These are phyloP conservation scores for Colletotrichum tamarilloi DNA, from an alignment of 2,329 filamentous ascomycete genomes.

Conservation along the genomic window DNA sequence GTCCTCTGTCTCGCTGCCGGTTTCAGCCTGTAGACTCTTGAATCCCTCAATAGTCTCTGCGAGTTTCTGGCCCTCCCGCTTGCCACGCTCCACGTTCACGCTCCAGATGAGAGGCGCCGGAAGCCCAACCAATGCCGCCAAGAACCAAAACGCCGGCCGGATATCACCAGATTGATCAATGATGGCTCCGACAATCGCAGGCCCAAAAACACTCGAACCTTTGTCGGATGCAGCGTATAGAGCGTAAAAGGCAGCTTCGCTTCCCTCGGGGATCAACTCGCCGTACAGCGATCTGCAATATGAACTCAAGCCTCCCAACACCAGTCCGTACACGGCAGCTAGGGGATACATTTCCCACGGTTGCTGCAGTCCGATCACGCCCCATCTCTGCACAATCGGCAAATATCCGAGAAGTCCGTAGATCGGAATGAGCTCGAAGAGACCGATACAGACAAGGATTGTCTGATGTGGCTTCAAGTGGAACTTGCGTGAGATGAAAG, in stretches of 20 bases:
- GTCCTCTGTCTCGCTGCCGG: conserved; percentile 41
- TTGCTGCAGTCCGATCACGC: conserved; percentile 87
- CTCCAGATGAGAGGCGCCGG: conserved; percentile 87
- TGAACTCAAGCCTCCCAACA: conserved; percentile 90
- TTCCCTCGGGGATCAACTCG: conserved; percentile 92
- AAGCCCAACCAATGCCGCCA: conserved; percentile 84
- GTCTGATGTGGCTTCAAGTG: conserved; percentile 84
- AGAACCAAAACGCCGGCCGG: conserved; percentile 89
- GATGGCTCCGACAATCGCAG: conserved; percentile 91
- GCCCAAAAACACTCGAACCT: conserved; percentile 92
- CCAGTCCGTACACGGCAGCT: conserved; percentile 90
- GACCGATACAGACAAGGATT: conserved; percentile 87
- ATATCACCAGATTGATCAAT: conserved; percentile 87
- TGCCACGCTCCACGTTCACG: conserved; percentile 85
- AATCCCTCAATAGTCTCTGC: conserved; percentile 69
- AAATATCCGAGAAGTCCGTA: conserved; percentile 93
- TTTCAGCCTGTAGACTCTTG: conserved; percentile 38
- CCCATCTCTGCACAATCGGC: conserved; percentile 79
- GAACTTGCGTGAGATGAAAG: conserved; percentile 77
- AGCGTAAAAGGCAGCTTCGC: conserved; percentile 95
- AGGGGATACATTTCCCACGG: conserved; percentile 98
- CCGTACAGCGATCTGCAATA: conserved; percentile 95
- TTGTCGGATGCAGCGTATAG: conserved; percentile 98
- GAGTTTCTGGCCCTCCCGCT: conserved; percentile 73
- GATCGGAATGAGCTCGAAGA: conserved; percentile 93